These are phyloP conservation scores for Coemansia sp. DNA, from an alignment of 192 early-diverging fungal genomes.

Conservation along the genomic window DNA sequence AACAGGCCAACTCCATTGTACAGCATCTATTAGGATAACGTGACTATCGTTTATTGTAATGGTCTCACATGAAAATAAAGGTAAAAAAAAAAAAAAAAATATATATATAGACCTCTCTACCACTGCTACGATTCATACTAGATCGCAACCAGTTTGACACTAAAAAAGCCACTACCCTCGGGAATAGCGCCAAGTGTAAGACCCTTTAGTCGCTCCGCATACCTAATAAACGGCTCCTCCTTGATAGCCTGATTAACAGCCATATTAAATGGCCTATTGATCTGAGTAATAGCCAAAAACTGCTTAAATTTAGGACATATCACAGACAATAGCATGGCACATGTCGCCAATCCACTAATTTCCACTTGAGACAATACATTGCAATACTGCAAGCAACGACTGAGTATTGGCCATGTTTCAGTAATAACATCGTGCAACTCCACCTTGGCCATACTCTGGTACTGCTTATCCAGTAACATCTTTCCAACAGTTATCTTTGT, in stretches of 20 bases:
- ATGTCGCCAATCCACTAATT: not conserved
- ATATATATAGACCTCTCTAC: too few species aligned
- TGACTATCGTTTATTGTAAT: too few species aligned
- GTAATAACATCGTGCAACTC: not conserved
- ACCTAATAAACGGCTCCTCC: not conserved
- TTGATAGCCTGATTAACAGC: not conserved
- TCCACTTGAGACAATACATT: not conserved
- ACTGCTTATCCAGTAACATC: not conserved
- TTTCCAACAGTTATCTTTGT: too few species aligned
- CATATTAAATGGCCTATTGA: not conserved
- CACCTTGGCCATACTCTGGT: not conserved
- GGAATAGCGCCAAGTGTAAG: not conserved
- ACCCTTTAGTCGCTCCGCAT: not conserved
- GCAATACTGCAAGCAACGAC: not conserved
- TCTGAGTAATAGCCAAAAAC: not conserved
- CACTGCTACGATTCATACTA: too few species aligned
- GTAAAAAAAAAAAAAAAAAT: too few species aligned
- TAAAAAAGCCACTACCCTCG: not conserved
- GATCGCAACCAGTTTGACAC: not conserved
- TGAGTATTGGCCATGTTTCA: not conserved
- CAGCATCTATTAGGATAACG: too few species aligned
- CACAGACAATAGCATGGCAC: not conserved
- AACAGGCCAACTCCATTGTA: too few species aligned
- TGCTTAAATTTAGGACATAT: not conserved
- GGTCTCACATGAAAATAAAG: not conserved